Base-by-base conservation (phyloP, 2,329 filamentous ascomycete genomes). In the Gliomastix tumulicola region DNA sequence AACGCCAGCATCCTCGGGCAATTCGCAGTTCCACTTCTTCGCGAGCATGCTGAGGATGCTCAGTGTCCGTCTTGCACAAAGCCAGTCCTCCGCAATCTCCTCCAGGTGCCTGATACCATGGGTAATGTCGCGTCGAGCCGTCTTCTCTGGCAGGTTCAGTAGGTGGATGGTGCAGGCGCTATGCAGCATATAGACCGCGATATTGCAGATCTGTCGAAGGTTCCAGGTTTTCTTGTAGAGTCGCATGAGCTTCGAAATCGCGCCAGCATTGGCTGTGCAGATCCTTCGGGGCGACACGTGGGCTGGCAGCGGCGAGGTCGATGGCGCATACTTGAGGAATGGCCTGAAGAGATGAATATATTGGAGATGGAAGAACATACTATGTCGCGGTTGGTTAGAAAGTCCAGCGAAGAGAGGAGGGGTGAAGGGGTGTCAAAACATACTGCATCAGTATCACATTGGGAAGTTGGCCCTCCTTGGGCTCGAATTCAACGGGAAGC, bases 281-380 rank as follows among this genome's bases (percentile, higher is more conserved):
- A 94, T 79, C 47, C 89, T 88, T 15, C 90, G 79, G 1, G 92
- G 90, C 7, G 89, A 96, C 15, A 96, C 85, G 49, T 94, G 88
- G 3, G 79, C 65, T 4, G 89, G 90, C 2, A 96, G 71, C 1
- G 88, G 90, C 1, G 89, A 95, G 2, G 80, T 82, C 7, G 76
- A 66, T 34, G 84, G 87, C 4, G 78, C 83, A 54, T 96, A 97
- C 57, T 92, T 95, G 35, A 97, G 72, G 54, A 97, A 97, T 0
- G 92, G 90, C 6, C 90, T 80, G 67, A 96, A 97, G 5, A 97
- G 79, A 52, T 97, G 89, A 41, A 97, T 94, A 54, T 94, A 94
- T 32, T 96, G 79, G 1, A 97, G 73, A 53, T 97, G 89, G 59
- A 90, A 95, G 62, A 97, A 95, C 89, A 97, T 97, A 65, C 89